Base-by-base conservation (phyloP, 1,139 yeast genomes). In the Saccharomyces hybrid region DNA sequence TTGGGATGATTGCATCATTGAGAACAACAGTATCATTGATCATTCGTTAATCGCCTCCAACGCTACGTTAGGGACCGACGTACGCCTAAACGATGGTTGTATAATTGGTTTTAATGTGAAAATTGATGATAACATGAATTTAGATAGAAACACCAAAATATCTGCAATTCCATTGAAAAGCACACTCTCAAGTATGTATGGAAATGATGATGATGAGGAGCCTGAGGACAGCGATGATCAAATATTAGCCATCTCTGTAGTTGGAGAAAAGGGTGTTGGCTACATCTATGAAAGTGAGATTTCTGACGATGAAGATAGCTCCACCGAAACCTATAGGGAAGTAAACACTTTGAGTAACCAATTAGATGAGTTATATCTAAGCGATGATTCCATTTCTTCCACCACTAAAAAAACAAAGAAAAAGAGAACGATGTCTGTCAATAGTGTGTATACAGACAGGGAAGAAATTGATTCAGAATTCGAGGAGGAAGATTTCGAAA, bases 401-500 rank as follows among this genome's bases (percentile, higher is more conserved):
- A 70, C 79, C 28, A 76, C 83, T 5, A 56, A 70, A 55, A 61
- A 72, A 58, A 75, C 75, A 52, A 76, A 76, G 60, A 73, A 78
- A 68, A 73, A 76, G 67, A 75, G 73, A 63, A 73, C 79, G 1
- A 73, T 73, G 63, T 78, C 82, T 4, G 70, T 78, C 2, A 74
- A 76, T 1, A 73, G 78, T 56, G 67, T 72, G 57, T 69, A 69
- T 52, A 73, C 77, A 0, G 72, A 65, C 49, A 61, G 64, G 52
- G 72, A 66, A 57, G 69, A 64, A 31, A 60, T 62, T 50, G 69
- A 59, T 30, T 61, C 63, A 2, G 73, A 71, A 42, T 78, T 73
- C 23, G 95, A 84, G 53, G 96, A 86, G 54, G 97, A 90, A 68
- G 88, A 85, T 65, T 93, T 95, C 70, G 79, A 81, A 61, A 79